phyloP scores from a whole-genome alignment of 2,329 filamentous ascomycete species.

The Cladosporium sp. region DNA sequence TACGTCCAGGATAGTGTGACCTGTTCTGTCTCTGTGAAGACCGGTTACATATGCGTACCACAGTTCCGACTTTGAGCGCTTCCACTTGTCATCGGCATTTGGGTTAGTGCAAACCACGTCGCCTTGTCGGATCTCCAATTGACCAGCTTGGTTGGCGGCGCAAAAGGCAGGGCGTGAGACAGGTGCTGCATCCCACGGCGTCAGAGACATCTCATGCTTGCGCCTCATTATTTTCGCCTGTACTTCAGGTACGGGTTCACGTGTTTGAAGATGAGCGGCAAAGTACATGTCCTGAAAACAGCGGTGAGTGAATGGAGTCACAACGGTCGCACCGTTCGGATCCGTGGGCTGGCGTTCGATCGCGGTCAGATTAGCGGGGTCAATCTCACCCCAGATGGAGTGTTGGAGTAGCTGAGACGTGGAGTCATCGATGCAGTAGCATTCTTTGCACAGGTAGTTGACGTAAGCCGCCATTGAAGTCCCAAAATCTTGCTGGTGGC shows the following conservation, averaged over 20 bases:
- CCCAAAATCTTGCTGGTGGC: conserved; percentile 60
- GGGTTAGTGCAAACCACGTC: conserved; percentile 52
- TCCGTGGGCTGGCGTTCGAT: conserved; percentile 25
- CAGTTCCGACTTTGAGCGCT: conserved; percentile 43
- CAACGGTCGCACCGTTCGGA: conserved; percentile 52
- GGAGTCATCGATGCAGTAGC: conserved; percentile 48
- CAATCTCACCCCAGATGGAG: conserved; percentile 42
- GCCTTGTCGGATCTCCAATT: conserved; percentile 42
- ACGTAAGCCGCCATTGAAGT: conserved; percentile 60
- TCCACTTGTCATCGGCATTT: conserved; percentile 58
- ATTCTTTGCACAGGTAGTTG: conserved; percentile 67
- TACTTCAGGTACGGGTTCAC: conserved; percentile 26
- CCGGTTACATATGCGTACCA: conserved; percentile 73
- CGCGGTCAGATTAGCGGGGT: conserved; percentile 30
- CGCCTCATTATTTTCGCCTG: conserved; percentile 20
- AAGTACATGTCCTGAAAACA: conserved; percentile 67
- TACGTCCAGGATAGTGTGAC: conserved; percentile 56
- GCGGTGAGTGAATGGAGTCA: conserved; percentile 67
- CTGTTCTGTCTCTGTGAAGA: conserved; percentile 40
- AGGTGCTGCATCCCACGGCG: conserved; percentile 20
- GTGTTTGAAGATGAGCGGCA: conserved; percentile 48
- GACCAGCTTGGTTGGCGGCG: background rate
- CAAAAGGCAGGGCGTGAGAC: background rate
- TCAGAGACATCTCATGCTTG: conserved; percentile 30
- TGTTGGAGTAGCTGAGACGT: conserved; percentile 32